Evolutionary conservation across 805 yeast species (phyloP), one percentile per base, ranked within the genome.

Genomic region (Blastobotrys attinorum): DNA sequence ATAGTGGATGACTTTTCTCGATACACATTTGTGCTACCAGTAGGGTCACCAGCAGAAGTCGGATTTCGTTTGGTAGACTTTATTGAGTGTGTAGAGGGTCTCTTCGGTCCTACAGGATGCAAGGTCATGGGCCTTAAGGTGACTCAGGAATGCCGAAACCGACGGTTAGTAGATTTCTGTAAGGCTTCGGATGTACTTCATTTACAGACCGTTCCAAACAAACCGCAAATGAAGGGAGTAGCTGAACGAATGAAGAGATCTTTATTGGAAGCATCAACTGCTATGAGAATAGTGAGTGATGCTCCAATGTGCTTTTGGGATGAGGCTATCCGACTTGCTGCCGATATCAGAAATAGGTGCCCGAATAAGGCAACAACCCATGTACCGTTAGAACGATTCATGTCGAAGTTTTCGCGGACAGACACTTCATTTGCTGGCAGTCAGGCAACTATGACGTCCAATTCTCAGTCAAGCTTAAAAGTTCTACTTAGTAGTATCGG

Each of bases 171-270:
- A 3, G 36, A 32, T 22, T 32, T 32, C 18, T 20, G 22, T 8
- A 32, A 22, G 36, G 36, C 15, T 22, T 32, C 36, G 17, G 36
- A 32, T 17, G 36, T 32, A 3, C 36, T 32, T 5, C 36, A 32
- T 32, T 22, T 32, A 15, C 36, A 32, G 36, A 32, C 36, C 10
- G 36, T 32, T n/a, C 36, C 36, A 6, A 32, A 32, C 36, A 32
- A 32, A 11, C 36, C 36, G 4, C 36, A 8, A 13, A 32, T 32
- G 36, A 32, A 32, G 21, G 36, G 36, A 13, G 36, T 32, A 4
- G 36, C 36, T 13, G 36, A 32, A 17, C 36, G 36, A 6, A 17
- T 32, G 20, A 32, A 32, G 36, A 20, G 36, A 6, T 16, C 21
- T 32, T 11, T 32, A 8, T 10, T 32, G 21, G 36, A 32, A 22